A percentile compares a stretch with the other conserved stretches of the same genome.
phyloP scores from a whole-genome alignment of 441 rosid genomes.

The Metrosideros polymorpha region DNA sequence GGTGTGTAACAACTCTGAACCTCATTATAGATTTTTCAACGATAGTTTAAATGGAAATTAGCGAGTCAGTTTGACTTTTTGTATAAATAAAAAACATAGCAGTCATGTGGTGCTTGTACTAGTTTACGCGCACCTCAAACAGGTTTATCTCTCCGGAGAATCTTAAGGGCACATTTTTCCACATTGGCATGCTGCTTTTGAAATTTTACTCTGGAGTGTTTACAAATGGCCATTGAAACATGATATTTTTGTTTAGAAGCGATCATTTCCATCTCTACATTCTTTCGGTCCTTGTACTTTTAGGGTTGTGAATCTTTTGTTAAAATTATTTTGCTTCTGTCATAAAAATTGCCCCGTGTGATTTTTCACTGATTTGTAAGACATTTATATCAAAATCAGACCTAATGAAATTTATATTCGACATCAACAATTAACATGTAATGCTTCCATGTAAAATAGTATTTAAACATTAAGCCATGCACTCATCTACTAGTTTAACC shows the following conservation, averaged over 20 bases:
- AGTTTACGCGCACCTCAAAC: neutral
- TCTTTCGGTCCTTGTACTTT: neutral
- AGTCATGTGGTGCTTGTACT: neutral
- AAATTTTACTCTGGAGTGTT: neutral
- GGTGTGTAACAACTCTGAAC: neutral
- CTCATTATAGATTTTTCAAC: neutral
- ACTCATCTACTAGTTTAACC: neutral
- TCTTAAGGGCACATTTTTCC: neutral
- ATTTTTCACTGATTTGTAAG: too few relatives aligned
- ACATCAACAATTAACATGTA: neutral
- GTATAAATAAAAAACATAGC: fast-evolving
- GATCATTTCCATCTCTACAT: neutral
- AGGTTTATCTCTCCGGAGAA: neutral
- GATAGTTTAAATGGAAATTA: neutral
- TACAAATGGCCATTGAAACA: neutral
- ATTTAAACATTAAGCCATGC: neutral
- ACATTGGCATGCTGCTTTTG: neutral
- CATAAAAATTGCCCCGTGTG: neutral
- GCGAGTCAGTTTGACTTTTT: neutral
- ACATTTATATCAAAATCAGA: neutral
- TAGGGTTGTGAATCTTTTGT: neutral
- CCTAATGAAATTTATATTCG: neutral
- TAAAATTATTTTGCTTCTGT: neutral
- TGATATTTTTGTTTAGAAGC: neutral
- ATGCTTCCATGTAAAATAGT: neutral